Base-by-base conservation (phyloP, 225 moss, liverwort and hornwort genomes). In the Bryoerythrophyllum caledonicum region DNA sequence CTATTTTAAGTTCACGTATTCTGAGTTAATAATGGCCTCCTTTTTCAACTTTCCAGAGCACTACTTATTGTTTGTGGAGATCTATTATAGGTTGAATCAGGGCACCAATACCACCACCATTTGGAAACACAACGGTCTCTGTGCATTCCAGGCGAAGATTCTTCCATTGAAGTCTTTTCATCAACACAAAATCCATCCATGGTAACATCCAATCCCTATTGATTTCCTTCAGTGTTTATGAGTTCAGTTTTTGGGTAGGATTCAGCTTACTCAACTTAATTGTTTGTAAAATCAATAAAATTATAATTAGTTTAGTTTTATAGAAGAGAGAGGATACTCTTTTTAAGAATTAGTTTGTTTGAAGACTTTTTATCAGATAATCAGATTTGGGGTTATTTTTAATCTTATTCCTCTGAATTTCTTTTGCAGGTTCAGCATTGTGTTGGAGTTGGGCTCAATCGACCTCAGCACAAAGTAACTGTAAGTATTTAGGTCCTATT, bases 81-180 rank as follows among this genome's bases (percentile, higher is more conserved):
- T 68, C 24, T 38, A 55, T 20, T 66, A 44, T 82, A 93, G 91
- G 95, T 93, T 51, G 78, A 82, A 69, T 65, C 85, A 9, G 91
- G 93, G 63, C 93, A 91, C 74, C 95, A 96, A 66, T 96, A 90
- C 75, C 95, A 93, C 62, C 82, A 91, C 59, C 91, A 91, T 78
- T 72, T 96, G 21, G 95, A 96, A 85, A 90, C 90, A 57, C 95
- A 96, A 78, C 75, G 91, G 65, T 76, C 90, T 73, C 59, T 96
- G 9, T 93, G 91, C 70, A 82, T 96, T 61, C 95, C 95, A 40
- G 89, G 90, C 4, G 95, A 96, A 76, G 93, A 93, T 41, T 73
- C 84, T 58, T 84, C 82, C 41, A 84, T 96, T 40, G 90, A 82
- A 72, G 93, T 96, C 15, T 90, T 86, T 60, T 91, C 91, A 15